These are phyloP conservation scores for Colletotrichum sp. DNA, from an alignment of 2,329 filamentous ascomycete genomes.

Conservation along the genomic window DNA sequence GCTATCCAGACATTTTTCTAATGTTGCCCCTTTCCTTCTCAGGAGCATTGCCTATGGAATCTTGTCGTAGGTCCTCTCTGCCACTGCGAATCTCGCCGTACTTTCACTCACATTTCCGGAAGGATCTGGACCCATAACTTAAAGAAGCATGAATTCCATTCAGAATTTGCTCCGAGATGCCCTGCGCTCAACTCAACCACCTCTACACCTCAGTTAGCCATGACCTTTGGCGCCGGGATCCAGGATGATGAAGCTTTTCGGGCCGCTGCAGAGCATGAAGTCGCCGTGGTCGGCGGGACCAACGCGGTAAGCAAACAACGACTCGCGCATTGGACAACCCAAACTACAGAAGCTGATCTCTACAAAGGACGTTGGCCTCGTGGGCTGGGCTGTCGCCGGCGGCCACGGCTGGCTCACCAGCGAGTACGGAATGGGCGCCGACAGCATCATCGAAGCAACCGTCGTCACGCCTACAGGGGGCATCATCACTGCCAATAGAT, in stretches of 20 bases:
- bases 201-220: slow-evolving; percentile 19
- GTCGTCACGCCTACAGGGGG: slow-evolving; percentile 47
- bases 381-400: slow-evolving; percentile 57
- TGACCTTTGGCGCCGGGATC: slow-evolving; percentile 22
- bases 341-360: neutral
- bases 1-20: neutral
- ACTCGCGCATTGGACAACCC: neutral
- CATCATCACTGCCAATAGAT: slow-evolving; percentile 43
- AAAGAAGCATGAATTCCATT: slow-evolving; percentile 24
- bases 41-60: neutral
- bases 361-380: slow-evolving; percentile 58
- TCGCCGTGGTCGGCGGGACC: slow-evolving; percentile 45
- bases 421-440: slow-evolving; percentile 50
- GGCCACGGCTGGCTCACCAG: slow-evolving; percentile 47
- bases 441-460: slow-evolving; percentile 49
- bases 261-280: neutral
- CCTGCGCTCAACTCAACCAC: neutral
- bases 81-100: neutral
- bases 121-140: slow-evolving; percentile 44
- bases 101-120: neutral
- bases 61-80: neutral
- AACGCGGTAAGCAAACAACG: slow-evolving; percentile 24
- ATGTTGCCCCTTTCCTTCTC: neutral
- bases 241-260: neutral
- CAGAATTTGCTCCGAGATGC: neutral